Evolutionary conservation across 2,329 filamentous ascomycete species (phyloP).

Genomic region (Colletotrichum trifolii): DNA sequence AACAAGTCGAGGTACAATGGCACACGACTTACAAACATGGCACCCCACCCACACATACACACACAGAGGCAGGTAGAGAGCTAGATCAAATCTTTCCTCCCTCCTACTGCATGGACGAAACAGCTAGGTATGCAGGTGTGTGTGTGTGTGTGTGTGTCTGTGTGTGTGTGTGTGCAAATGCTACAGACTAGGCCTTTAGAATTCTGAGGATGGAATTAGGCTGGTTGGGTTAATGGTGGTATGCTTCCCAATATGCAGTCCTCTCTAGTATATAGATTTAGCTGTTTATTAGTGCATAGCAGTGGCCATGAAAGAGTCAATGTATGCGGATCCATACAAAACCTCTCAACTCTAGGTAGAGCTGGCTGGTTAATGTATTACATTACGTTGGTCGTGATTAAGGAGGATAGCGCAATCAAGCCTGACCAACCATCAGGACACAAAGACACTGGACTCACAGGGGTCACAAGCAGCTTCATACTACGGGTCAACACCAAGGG

Average conservation of each 20-base stretch:
- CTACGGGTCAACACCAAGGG: constrained; percentile 5
- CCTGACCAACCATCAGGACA: background rate
- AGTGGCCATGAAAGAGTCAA: too few species aligned
- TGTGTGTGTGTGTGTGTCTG: background rate
- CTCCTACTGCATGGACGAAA: constrained; percentile 1
- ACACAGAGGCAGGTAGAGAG: background rate
- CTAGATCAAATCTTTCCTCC: background rate
- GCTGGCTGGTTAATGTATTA: too few species aligned
- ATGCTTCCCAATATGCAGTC: too few species aligned
- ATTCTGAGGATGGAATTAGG: too few species aligned
- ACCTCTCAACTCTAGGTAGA: too few species aligned
- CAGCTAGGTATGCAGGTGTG: constrained; percentile 5
- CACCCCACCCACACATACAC: background rate
- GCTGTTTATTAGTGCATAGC: too few species aligned
- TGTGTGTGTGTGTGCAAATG: background rate
- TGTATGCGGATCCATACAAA: too few species aligned
- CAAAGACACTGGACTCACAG: background rate
- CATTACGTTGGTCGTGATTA: too few species aligned
- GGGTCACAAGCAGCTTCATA: background rate
- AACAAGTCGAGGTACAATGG: too few species aligned
- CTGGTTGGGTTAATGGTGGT: background rate
- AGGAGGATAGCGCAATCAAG: background rate
- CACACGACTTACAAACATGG: too few species aligned
- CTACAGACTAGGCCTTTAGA: too few species aligned
- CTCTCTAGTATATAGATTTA: too few species aligned